A percentile compares a stretch with the other conserved stretches of the same genome.
phyloP scores from a whole-genome alignment of 176 grass and related monocot genomes.

The Panicum miliaceum region DNA sequence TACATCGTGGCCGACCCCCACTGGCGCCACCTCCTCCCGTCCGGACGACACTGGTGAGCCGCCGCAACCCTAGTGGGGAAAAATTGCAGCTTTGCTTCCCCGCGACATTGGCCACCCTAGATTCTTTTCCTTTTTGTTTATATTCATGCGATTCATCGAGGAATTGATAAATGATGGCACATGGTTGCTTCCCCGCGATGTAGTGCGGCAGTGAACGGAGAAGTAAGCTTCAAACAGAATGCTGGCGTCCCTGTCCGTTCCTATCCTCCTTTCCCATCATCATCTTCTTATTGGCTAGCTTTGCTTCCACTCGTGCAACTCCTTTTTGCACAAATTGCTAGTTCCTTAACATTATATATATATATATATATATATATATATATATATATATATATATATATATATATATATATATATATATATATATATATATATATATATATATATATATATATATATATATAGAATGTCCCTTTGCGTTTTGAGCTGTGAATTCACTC shows the following conservation, averaged over 20 bases:
- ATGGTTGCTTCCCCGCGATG: constrained; percentile 43
- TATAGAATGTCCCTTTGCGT: constrained; percentile 30
- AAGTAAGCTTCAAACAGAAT: constrained; percentile 60
- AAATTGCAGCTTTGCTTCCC: constrained; percentile 17
- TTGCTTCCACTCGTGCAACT: constrained; percentile 57
- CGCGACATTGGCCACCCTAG: neutral
- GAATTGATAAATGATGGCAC: constrained; percentile 1
- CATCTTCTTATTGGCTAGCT: constrained; percentile 17
- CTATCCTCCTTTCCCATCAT: constrained; percentile 15
- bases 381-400: constrained; percentile 28
- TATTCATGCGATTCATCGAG: neutral
- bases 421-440: constrained; percentile 34
- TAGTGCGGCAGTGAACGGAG: constrained; percentile 13
- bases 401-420: constrained; percentile 41
- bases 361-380: constrained; percentile 41
- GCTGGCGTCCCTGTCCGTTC: constrained; percentile 32
- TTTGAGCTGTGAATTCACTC: neutral
- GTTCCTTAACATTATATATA: constrained; percentile 10
- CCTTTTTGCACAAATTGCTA: constrained; percentile 31
- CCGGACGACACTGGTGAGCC: constrained; percentile 1
- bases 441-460: constrained; percentile 35
- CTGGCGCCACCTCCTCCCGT: neutral
- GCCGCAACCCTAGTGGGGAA: constrained; percentile 12
- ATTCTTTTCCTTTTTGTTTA: neutral
- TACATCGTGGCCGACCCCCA: neutral